These are phyloP conservation scores for Aspergillus cejpii DNA, from an alignment of 2,329 filamentous ascomycete species.

Conservation along the genomic window DNA sequence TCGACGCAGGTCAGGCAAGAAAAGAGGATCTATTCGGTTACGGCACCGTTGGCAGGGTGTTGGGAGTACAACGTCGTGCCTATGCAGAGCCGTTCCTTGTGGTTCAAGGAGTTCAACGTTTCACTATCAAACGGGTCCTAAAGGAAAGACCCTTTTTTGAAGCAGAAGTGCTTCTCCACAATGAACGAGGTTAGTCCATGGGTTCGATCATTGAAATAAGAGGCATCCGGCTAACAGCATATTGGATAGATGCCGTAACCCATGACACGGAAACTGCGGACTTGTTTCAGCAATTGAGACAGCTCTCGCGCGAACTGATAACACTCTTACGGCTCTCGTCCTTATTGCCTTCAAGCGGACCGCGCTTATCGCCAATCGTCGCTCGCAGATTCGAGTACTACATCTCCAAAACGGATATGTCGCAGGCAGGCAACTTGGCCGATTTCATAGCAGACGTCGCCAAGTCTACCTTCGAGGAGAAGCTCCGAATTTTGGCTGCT, in stretches of 20 bases:
- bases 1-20: conserved; percentile 54
- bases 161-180: conserved; percentile 64
- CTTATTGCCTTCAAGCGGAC: conserved; percentile 65
- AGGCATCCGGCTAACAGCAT: neutral
- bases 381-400: conserved; percentile 80
- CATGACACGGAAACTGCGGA: conserved; percentile 60
- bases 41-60: conserved; percentile 73
- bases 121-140: conserved; percentile 65
- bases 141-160: conserved; percentile 83
- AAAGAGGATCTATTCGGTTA: conserved; percentile 73
- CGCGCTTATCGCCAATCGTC: conserved; percentile 71
- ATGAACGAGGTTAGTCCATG: conserved; percentile 56
- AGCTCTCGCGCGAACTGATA: conserved; percentile 77
- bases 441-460: conserved; percentile 97
- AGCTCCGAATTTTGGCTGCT: conserved; percentile 76
- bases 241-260: conserved; percentile 31
- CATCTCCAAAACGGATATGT: conserved; percentile 72
- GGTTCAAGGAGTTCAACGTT: conserved; percentile 75
- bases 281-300: conserved; percentile 73
- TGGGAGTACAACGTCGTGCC: conserved; percentile 67
- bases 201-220: neutral
- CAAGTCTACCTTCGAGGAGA: conserved; percentile 83
- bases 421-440: conserved; percentile 76
- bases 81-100: conserved; percentile 73
- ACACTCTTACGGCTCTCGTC: conserved; percentile 77